A percentile compares a stretch with the other conserved stretches of the same genome.
Conservation (phyloP, 1,284 basidiomycete genomes). For the Wallemia ichthyophaga region DNA sequence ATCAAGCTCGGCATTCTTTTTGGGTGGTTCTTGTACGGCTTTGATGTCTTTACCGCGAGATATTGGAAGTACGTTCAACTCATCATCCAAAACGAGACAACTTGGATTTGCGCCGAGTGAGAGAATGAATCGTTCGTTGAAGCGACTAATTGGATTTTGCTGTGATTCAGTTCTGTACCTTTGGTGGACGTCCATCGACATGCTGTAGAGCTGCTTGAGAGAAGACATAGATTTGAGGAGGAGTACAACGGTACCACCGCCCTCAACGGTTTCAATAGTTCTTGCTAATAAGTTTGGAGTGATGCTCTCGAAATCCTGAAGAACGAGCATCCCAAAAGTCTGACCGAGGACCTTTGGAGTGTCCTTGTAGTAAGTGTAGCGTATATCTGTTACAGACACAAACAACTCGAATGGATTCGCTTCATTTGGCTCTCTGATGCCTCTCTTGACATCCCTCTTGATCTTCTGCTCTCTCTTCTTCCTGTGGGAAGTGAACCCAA, state of each 20-base stretch:
- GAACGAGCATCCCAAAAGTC: conserved; percentile 86
- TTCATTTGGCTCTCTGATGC: conserved; percentile 74
- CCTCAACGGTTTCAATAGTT: conserved; percentile 95
- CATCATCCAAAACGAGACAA: conserved; percentile 84
- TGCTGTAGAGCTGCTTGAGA: conserved; percentile 68
- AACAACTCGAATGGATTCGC: conserved; percentile 96
- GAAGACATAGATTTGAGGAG: conserved; percentile 87
- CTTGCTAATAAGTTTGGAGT: conserved; percentile 89
- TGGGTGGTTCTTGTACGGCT: conserved; percentile 31
- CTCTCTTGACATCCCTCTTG: conserved; percentile 75
- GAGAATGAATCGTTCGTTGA: conserved; percentile 94
- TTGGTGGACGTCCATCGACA: conserved; percentile 92
- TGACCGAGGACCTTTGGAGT: conserved; percentile 87
- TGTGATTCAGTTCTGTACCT: conserved; percentile 76
- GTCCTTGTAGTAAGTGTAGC: conserved; percentile 90
- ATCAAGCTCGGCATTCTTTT: conserved; percentile 35
- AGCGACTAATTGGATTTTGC: conserved; percentile 65
- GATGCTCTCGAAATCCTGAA: conserved; percentile 96
- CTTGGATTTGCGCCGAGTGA: conserved; percentile 69
- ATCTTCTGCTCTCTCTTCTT: conserved; percentile 91
- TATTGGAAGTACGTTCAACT: conserved; percentile 87
- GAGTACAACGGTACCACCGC: conserved; percentile 73
- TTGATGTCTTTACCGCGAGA: conserved; percentile 83
- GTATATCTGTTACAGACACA: conserved; percentile 91
- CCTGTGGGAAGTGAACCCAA: conserved; percentile 84